These are phyloP conservation scores for Exsudoporus frostii DNA, from an alignment of 768 basidiomycete genomes.

Conservation along the genomic window DNA sequence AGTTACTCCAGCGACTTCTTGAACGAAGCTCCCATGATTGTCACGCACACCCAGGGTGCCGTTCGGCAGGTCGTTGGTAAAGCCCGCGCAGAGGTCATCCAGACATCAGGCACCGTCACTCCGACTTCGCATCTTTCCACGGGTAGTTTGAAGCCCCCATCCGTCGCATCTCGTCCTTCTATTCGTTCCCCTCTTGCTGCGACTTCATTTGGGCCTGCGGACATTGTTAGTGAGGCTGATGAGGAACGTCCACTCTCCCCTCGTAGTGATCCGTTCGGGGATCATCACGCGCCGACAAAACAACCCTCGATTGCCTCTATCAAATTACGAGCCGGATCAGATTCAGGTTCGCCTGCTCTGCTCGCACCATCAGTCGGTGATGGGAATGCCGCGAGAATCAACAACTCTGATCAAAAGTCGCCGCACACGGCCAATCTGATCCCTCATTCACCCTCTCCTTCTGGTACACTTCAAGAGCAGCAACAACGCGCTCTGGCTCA, in stretches of 20 bases:
- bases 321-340: constrained; percentile 29
- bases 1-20: constrained; percentile 78
- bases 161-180: constrained; percentile 38
- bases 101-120: constrained; percentile 44
- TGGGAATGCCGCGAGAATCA: constrained; percentile 64
- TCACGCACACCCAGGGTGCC: constrained; percentile 60
- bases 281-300: constrained; percentile 40
- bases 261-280: constrained; percentile 59
- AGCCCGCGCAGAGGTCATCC: constrained; percentile 77
- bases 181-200: constrained; percentile 66
- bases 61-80: constrained; percentile 74
- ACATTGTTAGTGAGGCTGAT: constrained; percentile 50
- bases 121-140: constrained; percentile 25
- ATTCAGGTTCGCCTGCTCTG: constrained; percentile 38
- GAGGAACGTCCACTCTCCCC: constrained; percentile 27
- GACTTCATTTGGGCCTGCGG: constrained; percentile 68
- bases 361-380: constrained; percentile 61
- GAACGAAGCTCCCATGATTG: constrained; percentile 78
- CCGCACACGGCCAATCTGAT: constrained; percentile 60
- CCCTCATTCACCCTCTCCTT: constrained; percentile 39
- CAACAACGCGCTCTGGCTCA: constrained; percentile 62
- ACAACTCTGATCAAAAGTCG: constrained; percentile 43
- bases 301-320: constrained; percentile 15
- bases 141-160: constrained; percentile 43
- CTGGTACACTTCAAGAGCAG: constrained; percentile 54